Percentiles rank a stretch among this genome's conserved stretches.
Evolutionary conservation across 164 flowering plant genomes (phyloP).

Genomic region (Warburgia ugandensis): DNA sequence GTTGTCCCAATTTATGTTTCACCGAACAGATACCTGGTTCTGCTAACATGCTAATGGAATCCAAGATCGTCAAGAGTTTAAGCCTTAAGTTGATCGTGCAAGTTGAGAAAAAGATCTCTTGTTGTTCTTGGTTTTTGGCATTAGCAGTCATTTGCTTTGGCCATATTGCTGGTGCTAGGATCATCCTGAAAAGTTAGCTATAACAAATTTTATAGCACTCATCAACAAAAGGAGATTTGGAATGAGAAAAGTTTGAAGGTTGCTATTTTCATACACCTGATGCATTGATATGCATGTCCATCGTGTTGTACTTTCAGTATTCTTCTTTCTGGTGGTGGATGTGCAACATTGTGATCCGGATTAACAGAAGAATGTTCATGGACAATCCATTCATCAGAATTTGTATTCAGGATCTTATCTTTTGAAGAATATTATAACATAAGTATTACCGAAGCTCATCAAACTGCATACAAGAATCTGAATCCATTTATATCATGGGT

Average conservation of each 20-base stretch:
- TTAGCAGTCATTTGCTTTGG: not conserved
- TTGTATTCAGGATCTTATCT: conserved; percentile 93
- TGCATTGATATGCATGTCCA: not conserved
- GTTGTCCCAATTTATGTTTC: not conserved
- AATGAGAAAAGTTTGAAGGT: conserved; percentile 95
- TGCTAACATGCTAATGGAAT: conserved; percentile 92
- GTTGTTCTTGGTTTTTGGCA: not conserved
- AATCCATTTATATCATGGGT: conserved; percentile 96
- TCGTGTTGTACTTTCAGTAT: not conserved
- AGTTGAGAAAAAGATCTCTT: not conserved
- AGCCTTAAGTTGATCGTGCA: not conserved
- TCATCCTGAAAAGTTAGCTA: conserved; percentile 94
- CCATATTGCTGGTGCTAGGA: conserved; percentile 67
- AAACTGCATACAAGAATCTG: conserved; percentile 94
- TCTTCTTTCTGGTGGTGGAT: conserved; percentile 1
- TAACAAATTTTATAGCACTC: conserved; percentile 96
- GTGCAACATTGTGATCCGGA: conserved; percentile 35
- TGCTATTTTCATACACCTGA: not conserved
- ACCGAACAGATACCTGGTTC: not conserved
- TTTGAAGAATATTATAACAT: conserved; percentile 85
- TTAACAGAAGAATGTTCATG: conserved; percentile 90
- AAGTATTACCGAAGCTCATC: conserved; percentile 92
- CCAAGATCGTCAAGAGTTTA: conserved; percentile 94
- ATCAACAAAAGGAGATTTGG: conserved; percentile 86
- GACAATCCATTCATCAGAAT: conserved; percentile 92